Percentiles rank a stretch among this genome's conserved stretches.
These are phyloP conservation scores for Epicoccum nigrum DNA, from an alignment of 2,329 filamentous ascomycete species.

Conservation along the genomic window DNA sequence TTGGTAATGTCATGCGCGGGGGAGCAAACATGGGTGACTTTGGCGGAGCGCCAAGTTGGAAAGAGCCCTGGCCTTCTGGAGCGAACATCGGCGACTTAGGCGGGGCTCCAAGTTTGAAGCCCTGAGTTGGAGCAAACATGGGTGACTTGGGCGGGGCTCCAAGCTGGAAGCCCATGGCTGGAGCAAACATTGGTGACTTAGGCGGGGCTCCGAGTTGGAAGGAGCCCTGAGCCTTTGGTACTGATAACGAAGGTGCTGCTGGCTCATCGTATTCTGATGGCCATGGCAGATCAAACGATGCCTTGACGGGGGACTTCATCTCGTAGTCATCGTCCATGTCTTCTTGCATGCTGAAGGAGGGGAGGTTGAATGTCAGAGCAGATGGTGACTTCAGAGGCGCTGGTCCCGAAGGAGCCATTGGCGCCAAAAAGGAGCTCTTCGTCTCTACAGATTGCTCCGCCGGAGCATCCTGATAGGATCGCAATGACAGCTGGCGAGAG, in stretches of 20 bases:
- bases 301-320: constrained; percentile 38
- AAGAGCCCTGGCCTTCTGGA: constrained; percentile 18
- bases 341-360: constrained; percentile 25
- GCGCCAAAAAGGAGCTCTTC: constrained; percentile 10
- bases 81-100: constrained; percentile 33
- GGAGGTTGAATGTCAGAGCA: constrained; percentile 35
- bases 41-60: constrained; percentile 18
- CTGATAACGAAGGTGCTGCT: constrained; percentile 16
- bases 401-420: constrained; percentile 27
- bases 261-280: constrained; percentile 34
- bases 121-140: constrained; percentile 21
- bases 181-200: too few species aligned
- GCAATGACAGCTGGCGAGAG: constrained; percentile 46
- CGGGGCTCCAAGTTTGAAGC: too few species aligned
- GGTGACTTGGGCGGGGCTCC: constrained; percentile 33
- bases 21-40: constrained; percentile 31
- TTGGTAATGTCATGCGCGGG: constrained; percentile 13
- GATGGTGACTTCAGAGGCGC: constrained; percentile 38
- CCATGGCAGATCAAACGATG: constrained; percentile 41
- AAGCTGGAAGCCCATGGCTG: too few species aligned
- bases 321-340: constrained; percentile 22
- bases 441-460: constrained; percentile 19
- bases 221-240: constrained; percentile 17
- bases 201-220: constrained; percentile 21
- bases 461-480: constrained; percentile 24